Evolutionary conservation across 1,284 basidiomycete genomes (phyloP).

Genomic region (Rugosomyces carneus): DNA sequence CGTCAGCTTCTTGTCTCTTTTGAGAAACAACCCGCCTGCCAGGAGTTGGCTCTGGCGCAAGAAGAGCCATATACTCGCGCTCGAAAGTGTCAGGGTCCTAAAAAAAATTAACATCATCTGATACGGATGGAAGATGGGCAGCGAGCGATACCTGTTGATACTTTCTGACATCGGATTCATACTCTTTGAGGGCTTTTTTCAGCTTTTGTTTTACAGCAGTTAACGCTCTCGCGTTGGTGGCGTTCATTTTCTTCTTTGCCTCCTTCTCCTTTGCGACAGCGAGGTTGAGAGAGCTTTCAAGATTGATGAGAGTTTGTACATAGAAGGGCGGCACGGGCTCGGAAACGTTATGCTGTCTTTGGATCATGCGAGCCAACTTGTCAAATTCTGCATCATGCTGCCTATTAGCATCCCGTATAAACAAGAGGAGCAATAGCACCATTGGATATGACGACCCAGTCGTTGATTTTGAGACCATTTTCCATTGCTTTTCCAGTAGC

Average conservation of each 20-base stretch:
- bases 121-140: neutral
- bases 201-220: conserved; percentile 98
- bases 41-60: conserved; percentile 40
- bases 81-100: conserved; percentile 90
- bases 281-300: conserved; percentile 74
- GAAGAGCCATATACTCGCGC: conserved; percentile 56
- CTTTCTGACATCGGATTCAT: conserved; percentile 75
- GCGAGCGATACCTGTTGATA: conserved; percentile 67
- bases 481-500: conserved; percentile 86
- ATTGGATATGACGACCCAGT: conserved; percentile 91
- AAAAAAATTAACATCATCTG: neutral
- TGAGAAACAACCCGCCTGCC: conserved; percentile 14
- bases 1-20: conserved; percentile 42
- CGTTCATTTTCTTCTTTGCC: conserved; percentile 95
- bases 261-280: conserved; percentile 86
- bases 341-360: conserved; percentile 81
- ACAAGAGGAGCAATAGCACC: conserved; percentile 42
- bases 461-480: conserved; percentile 93
- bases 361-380: conserved; percentile 87
- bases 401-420: conserved; percentile 10
- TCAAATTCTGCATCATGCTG: conserved; percentile 75
- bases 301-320: conserved; percentile 69
- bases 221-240: conserved; percentile 88
- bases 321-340: conserved; percentile 89
- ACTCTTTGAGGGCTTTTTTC: conserved; percentile 87